phyloP scores from a whole-genome alignment of 140 eudicot genomes.

The Ambrosia hybrid region DNA sequence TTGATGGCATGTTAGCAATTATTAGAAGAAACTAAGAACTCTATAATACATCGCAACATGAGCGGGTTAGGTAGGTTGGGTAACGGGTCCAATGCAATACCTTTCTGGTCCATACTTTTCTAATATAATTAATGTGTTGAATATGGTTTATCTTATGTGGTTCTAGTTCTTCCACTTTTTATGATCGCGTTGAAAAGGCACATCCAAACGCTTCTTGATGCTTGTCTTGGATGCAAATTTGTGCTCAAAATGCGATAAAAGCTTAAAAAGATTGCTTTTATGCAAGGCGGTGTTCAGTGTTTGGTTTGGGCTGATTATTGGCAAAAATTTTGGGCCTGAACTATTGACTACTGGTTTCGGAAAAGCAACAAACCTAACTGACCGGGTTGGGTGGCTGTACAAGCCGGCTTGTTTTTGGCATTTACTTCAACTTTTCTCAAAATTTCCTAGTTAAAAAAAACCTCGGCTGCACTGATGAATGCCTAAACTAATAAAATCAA shows the following conservation, averaged over 20 bases:
- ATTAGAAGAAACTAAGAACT: background rate
- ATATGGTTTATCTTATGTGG: background rate
- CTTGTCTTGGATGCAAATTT: background rate
- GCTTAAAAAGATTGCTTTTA: background rate
- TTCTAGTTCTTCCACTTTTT: background rate
- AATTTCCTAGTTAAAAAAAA: too few relatives aligned
- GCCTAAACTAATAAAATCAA: too few relatives aligned
- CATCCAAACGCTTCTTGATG: background rate
- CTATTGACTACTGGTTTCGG: background rate
- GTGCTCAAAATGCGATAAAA: background rate
- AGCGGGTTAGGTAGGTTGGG: background rate
- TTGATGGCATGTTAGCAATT: background rate
- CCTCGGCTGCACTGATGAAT: too few relatives aligned
- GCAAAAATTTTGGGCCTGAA: background rate
- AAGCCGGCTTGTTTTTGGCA: background rate
- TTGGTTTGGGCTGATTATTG: background rate
- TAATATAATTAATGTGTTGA: background rate
- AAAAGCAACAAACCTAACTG: background rate
- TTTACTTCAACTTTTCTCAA: background rate
- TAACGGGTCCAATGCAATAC: background rate
- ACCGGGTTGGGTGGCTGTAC: background rate
- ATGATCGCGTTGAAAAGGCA: background rate
- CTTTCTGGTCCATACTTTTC: too few relatives aligned
- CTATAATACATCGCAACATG: background rate
- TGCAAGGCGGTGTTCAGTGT: background rate